Conservation (phyloP, 352 stramenopile genomes). For the Globisporangium uncinulatum region DNA sequence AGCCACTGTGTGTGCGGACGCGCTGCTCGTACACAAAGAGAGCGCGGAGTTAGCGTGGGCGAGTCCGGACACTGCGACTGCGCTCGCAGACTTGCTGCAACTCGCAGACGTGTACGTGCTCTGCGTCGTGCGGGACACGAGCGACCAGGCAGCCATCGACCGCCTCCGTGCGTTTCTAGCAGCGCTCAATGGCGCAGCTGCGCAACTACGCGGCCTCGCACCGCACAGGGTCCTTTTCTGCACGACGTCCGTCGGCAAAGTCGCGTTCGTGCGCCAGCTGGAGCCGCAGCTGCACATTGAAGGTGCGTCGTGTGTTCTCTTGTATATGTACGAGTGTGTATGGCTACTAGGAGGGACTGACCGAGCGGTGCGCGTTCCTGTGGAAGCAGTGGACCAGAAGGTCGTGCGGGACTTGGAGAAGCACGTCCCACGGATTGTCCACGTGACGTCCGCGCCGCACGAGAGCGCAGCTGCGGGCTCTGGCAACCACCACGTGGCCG, state of each 20-base stretch:
- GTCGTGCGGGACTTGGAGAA: slow-evolving; percentile 64
- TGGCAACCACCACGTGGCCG: slow-evolving; percentile 52
- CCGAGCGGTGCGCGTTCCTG: background rate
- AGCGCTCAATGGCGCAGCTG: slow-evolving; percentile 15
- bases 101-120: slow-evolving; percentile 70
- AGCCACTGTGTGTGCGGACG: slow-evolving; percentile 60
- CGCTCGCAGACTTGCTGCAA: slow-evolving; percentile 52
- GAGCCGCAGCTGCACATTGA: slow-evolving; percentile 80
- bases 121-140: slow-evolving; percentile 30
- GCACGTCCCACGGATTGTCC: slow-evolving; percentile 68
- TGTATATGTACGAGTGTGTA: background rate
- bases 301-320: slow-evolving; percentile 34
- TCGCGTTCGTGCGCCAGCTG: slow-evolving; percentile 85
- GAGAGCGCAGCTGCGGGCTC: slow-evolving; percentile 13
- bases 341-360: background rate
- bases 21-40: slow-evolving; percentile 33
- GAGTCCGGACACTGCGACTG: slow-evolving; percentile 30
- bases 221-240: slow-evolving; percentile 80
- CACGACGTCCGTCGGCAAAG: slow-evolving; percentile 66
- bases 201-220: slow-evolving; percentile 24
- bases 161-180: slow-evolving; percentile 42
- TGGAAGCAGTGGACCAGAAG: slow-evolving; percentile 36
- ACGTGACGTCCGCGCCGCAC: slow-evolving; percentile 34
- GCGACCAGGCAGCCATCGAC: slow-evolving; percentile 27
- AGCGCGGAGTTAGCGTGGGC: slow-evolving; percentile 31